Base-by-base conservation (phyloP, 2,329 filamentous ascomycete species). In the Cladosporium sp. region DNA sequence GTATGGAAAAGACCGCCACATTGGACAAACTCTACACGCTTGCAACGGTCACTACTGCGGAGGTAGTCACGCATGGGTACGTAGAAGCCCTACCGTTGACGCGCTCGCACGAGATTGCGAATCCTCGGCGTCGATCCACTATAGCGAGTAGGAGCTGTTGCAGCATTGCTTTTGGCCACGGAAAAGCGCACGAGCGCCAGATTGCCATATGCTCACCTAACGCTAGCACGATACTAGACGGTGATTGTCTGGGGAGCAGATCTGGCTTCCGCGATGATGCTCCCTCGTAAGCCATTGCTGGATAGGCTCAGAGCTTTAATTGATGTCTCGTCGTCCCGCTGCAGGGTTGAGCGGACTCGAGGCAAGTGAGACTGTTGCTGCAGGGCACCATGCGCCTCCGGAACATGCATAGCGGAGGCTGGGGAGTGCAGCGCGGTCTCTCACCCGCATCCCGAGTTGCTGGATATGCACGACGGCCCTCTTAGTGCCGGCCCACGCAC, bases 11-110 rank as follows among this genome's bases (percentile, higher is more conserved):
- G 33, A 31, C 61, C 50, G 18, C 33, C 61, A 56, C 49, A 18
- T 37, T 52, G 12, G 33, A 63, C 49, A 56, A 63, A 63, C 61
- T 37, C 56, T 63, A 35, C 50, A 50, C 26, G n/a, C 40, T 26
- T 44, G 50, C 37, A 63, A 63, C 61, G 35, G 61, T 56, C 61
- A 28, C 61, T 63, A 63, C 61, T 63, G 61, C 61, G 50, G 50
- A 56, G 40, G 61, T 46, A 46, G 50, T 63, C 61, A 63, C 61
- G 28, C 49, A 37, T 46, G 26, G n/a, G 61, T 55, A 23, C 50
- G 50, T 18, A 46, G 49, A 29, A 46, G 23, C 50, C 35, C 55
- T 55, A 26, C 60, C 49, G 44, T 29, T 33, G 55, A 21, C 21
- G n/a, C 60, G 31, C n/a, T 21, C 31, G 60, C 46, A 37, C 18